A percentile compares a stretch with the other conserved stretches of the same genome.
phyloP scores from a whole-genome alignment of 305 asterid species.

The Fraxinus floribunda region DNA sequence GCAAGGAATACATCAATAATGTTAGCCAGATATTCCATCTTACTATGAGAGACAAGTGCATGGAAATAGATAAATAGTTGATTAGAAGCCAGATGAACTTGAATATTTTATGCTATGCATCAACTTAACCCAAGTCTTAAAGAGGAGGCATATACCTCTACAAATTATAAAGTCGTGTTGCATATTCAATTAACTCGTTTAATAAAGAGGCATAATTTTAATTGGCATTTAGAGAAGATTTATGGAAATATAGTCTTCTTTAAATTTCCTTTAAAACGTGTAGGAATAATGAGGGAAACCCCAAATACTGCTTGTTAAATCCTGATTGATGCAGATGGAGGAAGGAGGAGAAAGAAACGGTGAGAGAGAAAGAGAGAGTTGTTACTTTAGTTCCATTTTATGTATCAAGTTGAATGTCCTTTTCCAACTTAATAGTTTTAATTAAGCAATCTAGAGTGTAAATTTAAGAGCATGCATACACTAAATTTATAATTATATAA shows the following conservation, averaged over 20 bases:
- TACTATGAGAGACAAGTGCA: neutral
- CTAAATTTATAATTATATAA: neutral
- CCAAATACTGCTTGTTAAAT: neutral
- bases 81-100: neutral
- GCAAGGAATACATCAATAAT: slow-evolving; percentile 23
- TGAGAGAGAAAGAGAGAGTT: neutral
- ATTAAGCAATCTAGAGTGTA: neutral
- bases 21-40: neutral
- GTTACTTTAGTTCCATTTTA: neutral
- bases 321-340: neutral
- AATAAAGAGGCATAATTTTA: neutral
- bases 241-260: neutral
- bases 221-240: neutral
- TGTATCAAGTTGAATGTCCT: neutral
- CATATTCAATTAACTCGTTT: neutral
- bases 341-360: neutral
- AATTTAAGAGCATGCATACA: neutral
- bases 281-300: neutral
- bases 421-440: neutral
- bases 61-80: neutral
- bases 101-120: neutral
- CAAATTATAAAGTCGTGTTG: neutral
- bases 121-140: neutral
- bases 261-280: neutral
- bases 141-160: neutral